Evolutionary conservation across 495 filamentous ascomycete species (phyloP).

Genomic region (Tuber melanosporum): DNA sequence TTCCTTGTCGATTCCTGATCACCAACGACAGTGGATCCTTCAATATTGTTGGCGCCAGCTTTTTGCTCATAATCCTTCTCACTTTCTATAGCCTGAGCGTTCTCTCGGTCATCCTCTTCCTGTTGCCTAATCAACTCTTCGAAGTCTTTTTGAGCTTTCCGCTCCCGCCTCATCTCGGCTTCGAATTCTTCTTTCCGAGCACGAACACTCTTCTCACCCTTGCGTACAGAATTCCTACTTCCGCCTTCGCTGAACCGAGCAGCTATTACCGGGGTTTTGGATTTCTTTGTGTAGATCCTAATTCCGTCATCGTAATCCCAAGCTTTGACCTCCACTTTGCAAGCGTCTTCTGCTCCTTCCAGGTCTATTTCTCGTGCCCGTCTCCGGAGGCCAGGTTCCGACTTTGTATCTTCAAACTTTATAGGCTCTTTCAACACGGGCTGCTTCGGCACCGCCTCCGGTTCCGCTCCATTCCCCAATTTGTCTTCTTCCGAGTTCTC

Average conservation of each 20-base stretch:
- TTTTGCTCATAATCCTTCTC: slow-evolving; percentile 22
- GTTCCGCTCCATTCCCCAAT: slow-evolving; percentile 25
- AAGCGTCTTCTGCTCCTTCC: slow-evolving; percentile 22
- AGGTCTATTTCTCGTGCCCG: not conserved
- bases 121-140: slow-evolving; percentile 31
- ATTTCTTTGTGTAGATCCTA: slow-evolving; percentile 38
- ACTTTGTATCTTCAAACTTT: slow-evolving; percentile 5
- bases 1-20: slow-evolving; percentile 22
- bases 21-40: slow-evolving; percentile 29
- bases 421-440: not conserved
- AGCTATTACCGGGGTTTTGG: slow-evolving; percentile 24
- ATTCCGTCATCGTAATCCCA: slow-evolving; percentile 41
- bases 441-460: slow-evolving; percentile 21
- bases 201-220: slow-evolving; percentile 38
- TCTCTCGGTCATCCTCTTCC: slow-evolving; percentile 29
- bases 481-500: slow-evolving; percentile 11
- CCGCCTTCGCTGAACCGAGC: slow-evolving; percentile 24
- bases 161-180: slow-evolving; percentile 33
- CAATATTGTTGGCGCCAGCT: slow-evolving; percentile 22
- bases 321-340: slow-evolving; percentile 34
- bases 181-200: slow-evolving; percentile 40
- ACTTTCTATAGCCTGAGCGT: slow-evolving; percentile 21
- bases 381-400: not conserved
- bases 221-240: slow-evolving; percentile 36
- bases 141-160: slow-evolving; percentile 29